Conservation (phyloP, 805 yeast species). For the Pichia heedii region DNA sequence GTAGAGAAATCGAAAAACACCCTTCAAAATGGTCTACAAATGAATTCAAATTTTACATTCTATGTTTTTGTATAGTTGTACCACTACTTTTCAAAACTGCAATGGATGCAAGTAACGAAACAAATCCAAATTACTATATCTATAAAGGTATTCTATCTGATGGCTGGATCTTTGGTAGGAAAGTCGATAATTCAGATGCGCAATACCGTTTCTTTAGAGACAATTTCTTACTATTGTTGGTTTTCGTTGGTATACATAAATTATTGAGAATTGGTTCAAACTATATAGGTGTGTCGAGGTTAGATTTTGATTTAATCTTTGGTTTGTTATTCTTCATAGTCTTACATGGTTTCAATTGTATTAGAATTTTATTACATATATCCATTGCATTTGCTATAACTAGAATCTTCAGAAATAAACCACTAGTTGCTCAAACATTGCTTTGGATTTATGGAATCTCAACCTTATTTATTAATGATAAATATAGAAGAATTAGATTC, state of each 20-base stretch:
- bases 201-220: slow-evolving; percentile 86
- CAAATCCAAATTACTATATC: slow-evolving; percentile 61
- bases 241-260: slow-evolving; percentile 47
- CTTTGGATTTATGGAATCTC: slow-evolving; percentile 79
- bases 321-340: slow-evolving; percentile 61
- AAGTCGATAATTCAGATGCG: slow-evolving; percentile 85
- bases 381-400: slow-evolving; percentile 44
- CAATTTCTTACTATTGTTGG: slow-evolving; percentile 57
- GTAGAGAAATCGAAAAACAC: slow-evolving; percentile 23
- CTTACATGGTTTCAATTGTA: slow-evolving; percentile 70
- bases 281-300: slow-evolving; percentile 29
- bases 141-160: slow-evolving; percentile 53
- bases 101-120: slow-evolving; percentile 66
- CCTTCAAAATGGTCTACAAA: slow-evolving; percentile 61
- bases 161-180: slow-evolving; percentile 89
- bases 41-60: slow-evolving; percentile 65
- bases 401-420: slow-evolving; percentile 25
- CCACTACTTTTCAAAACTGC: slow-evolving; percentile 82
- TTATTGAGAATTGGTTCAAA: slow-evolving; percentile 35
- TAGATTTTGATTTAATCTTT: slow-evolving; percentile 62
- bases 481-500: slow-evolving; percentile 44
- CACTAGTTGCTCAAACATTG: slow-evolving; percentile 31
- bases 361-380: slow-evolving; percentile 55
- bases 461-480: slow-evolving; percentile 70
- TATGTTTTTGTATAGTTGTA: slow-evolving; percentile 57